A percentile compares a stretch with the other conserved stretches of the same genome.
Conservation (phyloP, 129 eudicot genomes). For the Pittosporum tobira region DNA sequence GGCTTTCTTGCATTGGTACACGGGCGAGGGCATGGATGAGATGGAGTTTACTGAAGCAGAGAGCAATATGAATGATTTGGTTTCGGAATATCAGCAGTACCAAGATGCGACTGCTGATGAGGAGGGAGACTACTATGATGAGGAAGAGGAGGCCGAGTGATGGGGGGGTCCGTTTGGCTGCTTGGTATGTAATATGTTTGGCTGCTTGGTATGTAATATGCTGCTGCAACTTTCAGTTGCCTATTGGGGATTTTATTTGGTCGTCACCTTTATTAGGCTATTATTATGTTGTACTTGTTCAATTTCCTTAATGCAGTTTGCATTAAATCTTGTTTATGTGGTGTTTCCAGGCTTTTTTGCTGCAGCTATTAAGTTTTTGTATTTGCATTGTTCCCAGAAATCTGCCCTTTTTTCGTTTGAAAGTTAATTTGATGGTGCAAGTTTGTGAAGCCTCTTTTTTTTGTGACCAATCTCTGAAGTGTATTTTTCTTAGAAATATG, state of each 20-base stretch:
- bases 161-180: background rate
- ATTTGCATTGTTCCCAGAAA: too few species aligned
- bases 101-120: conserved; percentile 15
- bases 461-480: too few species aligned
- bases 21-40: conserved; percentile 9
- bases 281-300: background rate
- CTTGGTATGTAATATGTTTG: background rate
- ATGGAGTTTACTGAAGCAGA: conserved; percentile 5
- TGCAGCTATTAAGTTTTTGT: too few species aligned
- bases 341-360: too few species aligned
- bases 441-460: too few species aligned
- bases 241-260: background rate
- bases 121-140: conserved; percentile 10
- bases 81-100: conserved; percentile 18
- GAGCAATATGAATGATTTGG: conserved; percentile 9
- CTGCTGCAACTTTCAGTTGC: background rate
- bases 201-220: background rate
- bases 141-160: conserved; percentile 2
- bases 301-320: conserved; percentile 1
- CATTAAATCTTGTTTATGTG: background rate
- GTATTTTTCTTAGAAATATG: too few species aligned
- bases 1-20: conserved; percentile 11
- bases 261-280: background rate
- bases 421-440: too few species aligned
- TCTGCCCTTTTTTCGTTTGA: too few species aligned